Conservation (phyloP, 805 yeast species). For the Alloascoidea africana region DNA sequence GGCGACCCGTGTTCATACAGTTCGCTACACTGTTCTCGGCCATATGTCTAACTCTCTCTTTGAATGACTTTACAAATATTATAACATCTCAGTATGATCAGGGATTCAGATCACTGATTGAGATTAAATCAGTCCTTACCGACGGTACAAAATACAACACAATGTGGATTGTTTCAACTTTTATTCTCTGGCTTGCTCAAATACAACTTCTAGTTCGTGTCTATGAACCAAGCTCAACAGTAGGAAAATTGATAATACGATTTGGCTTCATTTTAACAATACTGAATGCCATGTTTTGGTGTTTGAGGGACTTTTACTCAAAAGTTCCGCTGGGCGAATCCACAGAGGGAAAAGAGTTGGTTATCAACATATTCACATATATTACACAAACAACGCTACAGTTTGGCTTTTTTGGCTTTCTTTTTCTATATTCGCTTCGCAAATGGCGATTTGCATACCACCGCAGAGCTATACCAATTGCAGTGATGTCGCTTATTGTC, state of each 20-base stretch:
- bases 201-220: slow-evolving; percentile 28
- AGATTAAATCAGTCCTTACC: slow-evolving; percentile 23
- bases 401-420: slow-evolving; percentile 16
- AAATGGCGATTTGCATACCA: slow-evolving; percentile 31
- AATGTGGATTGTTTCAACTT: slow-evolving; percentile 24
- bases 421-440: slow-evolving; percentile 22
- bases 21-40: slow-evolving; percentile 44
- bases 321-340: slow-evolving; percentile 4
- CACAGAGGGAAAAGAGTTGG: slow-evolving; percentile 15
- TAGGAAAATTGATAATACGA: slow-evolving; percentile 15
- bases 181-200: slow-evolving; percentile 38
- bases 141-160: slow-evolving; percentile 22
- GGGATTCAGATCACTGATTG: slow-evolving; percentile 37
- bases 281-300: slow-evolving; percentile 15
- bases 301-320: slow-evolving; percentile 9
- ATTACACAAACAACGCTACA: slow-evolving; percentile 17
- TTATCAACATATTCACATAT: slow-evolving; percentile 17
- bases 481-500: slow-evolving; percentile 26
- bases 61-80: slow-evolving; percentile 28
- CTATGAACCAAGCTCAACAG: slow-evolving; percentile 20
- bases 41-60: slow-evolving; percentile 33
- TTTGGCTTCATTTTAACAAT: slow-evolving; percentile 19
- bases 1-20: slow-evolving; percentile 42
- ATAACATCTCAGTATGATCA: slow-evolving; percentile 33
- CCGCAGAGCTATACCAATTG: slow-evolving; percentile 30